Evolutionary conservation across 495 filamentous ascomycete genomes (phyloP), one percentile per base, ranked within the genome.

Genomic region (Penicillium diatomitis): DNA sequence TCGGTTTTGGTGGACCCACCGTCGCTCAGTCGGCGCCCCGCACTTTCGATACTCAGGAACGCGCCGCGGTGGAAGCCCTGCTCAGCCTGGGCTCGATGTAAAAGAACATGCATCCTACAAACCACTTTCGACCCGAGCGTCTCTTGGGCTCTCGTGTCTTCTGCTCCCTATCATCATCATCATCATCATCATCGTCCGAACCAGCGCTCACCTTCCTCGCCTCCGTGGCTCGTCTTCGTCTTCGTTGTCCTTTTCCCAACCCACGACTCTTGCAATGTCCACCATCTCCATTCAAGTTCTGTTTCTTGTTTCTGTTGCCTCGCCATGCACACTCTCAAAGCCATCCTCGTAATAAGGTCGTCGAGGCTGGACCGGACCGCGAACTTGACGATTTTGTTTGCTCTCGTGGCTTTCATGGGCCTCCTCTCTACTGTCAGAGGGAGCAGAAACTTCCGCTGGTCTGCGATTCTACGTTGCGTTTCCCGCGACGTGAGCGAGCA

Each of bases 21-120:
- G 47, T 64, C 42, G 65, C 64, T 41, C 70, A 70, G 46, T 70
- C 64, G 34, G 59, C 62, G 36, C 69, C 71, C 33, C 65, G 63
- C 59, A 57, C 48, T 31, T 56, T 67, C 36, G 66, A 67, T 31
- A 61, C 64, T 48, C 67, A 71, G 68, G 88, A 94, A 73, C 83
- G 86, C 61, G 87, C 88, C 61, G 88, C 88, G 35, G 80, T 89
- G 52, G 88, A 88, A 66, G 87, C 87, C 47, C 80, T 94, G 65
- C 73, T 94, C 57, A 80, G 81, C 67, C 80, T 94, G 67, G 86
- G 87, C 68, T 89, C 86, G 68, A 86, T 90, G 83, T 90, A 86
- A 86, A 73, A 10, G 10, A 6, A 73, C 51, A 60, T 20, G 20
- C 20, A 20, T 20, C 20, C 0, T 20, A 20, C 20, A 20, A 20